Evolutionary conservation across 2,329 filamentous ascomycete species (phyloP).

Genomic region (Venturia effusa): DNA sequence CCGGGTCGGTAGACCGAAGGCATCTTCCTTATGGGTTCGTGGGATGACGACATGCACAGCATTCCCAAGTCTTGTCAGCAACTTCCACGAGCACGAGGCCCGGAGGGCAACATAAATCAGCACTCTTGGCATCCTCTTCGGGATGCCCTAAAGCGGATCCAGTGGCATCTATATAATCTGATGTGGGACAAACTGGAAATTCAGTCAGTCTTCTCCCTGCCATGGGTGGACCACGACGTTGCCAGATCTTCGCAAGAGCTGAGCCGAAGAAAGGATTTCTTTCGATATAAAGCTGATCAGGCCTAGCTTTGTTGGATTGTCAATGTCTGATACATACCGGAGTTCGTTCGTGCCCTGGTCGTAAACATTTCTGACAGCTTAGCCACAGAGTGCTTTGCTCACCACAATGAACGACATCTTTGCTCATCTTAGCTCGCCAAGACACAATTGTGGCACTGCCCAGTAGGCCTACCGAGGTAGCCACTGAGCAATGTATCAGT

Average conservation of each 20-base stretch:
- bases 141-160: not conserved
- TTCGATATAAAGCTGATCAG: not conserved
- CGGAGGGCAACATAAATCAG: not conserved
- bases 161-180: not conserved
- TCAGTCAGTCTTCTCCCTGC: not conserved
- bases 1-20: not conserved
- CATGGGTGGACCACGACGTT: not conserved
- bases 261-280: not conserved
- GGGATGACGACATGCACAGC: not conserved
- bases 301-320: not conserved
- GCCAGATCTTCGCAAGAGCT: not conserved
- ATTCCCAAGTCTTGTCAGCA: not conserved
- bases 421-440: not conserved
- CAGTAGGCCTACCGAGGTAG: not conserved
- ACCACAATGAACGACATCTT: not conserved
- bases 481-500: not conserved
- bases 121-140: not conserved
- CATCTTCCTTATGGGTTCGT: not conserved
- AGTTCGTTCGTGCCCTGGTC: not conserved
- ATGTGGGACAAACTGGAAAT: not conserved
- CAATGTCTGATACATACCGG: not conserved
- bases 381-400: not conserved
- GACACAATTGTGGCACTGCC: not conserved
- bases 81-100: not conserved
- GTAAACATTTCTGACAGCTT: not conserved